Evolutionary conservation across 495 filamentous ascomycete species (phyloP).

Genomic region (Trichoderma gamsii): DNA sequence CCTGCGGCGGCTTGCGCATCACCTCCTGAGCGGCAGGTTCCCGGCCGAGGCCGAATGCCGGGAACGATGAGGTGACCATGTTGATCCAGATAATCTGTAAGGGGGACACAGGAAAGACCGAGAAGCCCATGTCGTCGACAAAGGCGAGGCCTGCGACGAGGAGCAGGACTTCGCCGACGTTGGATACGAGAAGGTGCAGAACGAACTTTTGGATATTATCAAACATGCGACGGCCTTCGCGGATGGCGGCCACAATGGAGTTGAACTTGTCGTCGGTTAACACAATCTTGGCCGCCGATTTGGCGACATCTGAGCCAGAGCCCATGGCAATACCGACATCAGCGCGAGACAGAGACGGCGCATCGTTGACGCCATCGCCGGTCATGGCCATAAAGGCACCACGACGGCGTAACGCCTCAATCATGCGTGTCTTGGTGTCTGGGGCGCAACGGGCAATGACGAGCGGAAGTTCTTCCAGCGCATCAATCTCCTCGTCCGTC

Average conservation of each 20-base stretch:
- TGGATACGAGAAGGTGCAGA: conserved; percentile 64
- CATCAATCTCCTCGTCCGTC: conserved; percentile 53
- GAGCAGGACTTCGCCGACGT: conserved; percentile 68
- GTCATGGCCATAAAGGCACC: conserved; percentile 57
- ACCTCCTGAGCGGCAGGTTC: conserved; percentile 62
- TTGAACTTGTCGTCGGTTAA: conserved; percentile 87
- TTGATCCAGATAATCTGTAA: conserved; percentile 76
- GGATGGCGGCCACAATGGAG: conserved; percentile 66
- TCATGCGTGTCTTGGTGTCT: conserved; percentile 62
- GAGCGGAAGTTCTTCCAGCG: conserved; percentile 51
- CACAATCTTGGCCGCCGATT: conserved; percentile 81
- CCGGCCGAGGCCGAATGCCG: conserved; percentile 68
- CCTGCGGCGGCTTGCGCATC: conserved; percentile 65
- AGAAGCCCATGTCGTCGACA: conserved; percentile 55
- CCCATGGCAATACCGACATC: conserved; percentile 88
- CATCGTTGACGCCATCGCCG: conserved; percentile 81
- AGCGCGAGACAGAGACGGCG: conserved; percentile 67
- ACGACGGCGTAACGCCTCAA: conserved; percentile 61
- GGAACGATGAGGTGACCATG: conserved; percentile 68
- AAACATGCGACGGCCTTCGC: conserved; percentile 67
- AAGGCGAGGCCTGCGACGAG: conserved; percentile 67
- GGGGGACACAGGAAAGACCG: conserved; percentile 70
- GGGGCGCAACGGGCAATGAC: conserved; percentile 63
- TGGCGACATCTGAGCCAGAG: conserved; percentile 83
- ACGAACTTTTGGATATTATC: conserved; percentile 82